phyloP scores from a whole-genome alignment of 345 rosid species.

The Bruguiera gymnorhiza region DNA sequence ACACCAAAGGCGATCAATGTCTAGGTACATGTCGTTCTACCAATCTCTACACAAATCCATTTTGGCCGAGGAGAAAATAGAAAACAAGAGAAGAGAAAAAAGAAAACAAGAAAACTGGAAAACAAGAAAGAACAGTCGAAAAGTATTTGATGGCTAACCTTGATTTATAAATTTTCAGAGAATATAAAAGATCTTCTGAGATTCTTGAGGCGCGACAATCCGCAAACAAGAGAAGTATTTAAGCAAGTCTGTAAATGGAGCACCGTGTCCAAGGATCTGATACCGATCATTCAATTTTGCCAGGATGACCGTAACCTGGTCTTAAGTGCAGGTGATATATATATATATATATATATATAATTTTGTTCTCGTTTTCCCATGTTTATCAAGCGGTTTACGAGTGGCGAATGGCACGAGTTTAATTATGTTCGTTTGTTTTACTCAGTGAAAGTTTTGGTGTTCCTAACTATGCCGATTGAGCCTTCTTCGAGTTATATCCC shows the following conservation, averaged over 20 bases:
- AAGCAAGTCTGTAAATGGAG: constrained; percentile 92
- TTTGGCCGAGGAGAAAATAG: background rate
- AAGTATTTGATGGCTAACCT: background rate
- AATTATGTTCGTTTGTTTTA: background rate
- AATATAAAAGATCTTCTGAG: constrained; percentile 40
- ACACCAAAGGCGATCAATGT: constrained; percentile 56
- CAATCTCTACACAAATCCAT: background rate
- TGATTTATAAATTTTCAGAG: constrained; percentile 21
- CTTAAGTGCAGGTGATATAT: constrained; percentile 58
- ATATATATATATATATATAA: background rate
- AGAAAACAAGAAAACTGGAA: too few species aligned
- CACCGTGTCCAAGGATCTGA: constrained; percentile 70
- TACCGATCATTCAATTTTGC: constrained; percentile 69
- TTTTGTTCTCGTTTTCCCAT: background rate
- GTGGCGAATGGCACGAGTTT: too few species aligned
- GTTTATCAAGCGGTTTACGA: background rate
- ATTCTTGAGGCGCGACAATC: constrained; percentile 82
- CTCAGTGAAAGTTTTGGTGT: constrained; percentile 88
- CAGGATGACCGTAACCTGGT: constrained; percentile 63
- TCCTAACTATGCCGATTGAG: constrained; percentile 85
- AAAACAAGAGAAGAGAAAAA: background rate
- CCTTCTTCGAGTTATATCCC: constrained; percentile 65
- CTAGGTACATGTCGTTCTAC: constrained; percentile 36
- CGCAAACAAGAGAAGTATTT: constrained; percentile 72
- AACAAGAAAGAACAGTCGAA: too few species aligned